A percentile compares a stretch with the other conserved stretches of the same genome.
These are phyloP conservation scores for Tritrichomonas musculus DNA, from an alignment of 208 protist species.

Conservation along the genomic window DNA sequence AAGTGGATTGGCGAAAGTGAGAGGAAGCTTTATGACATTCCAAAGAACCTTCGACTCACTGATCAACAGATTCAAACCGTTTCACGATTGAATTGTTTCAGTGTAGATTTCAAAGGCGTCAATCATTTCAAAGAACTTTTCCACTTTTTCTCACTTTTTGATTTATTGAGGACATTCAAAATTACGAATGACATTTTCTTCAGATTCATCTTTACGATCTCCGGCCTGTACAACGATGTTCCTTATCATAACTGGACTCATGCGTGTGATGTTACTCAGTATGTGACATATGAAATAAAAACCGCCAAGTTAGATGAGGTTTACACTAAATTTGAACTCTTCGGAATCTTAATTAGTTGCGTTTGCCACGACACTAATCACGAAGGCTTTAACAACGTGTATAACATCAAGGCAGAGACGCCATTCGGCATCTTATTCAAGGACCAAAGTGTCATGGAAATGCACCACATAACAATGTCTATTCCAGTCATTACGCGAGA, in stretches of 20 bases:
- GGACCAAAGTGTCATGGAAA: no score
- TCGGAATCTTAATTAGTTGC: slow-evolving; percentile 70
- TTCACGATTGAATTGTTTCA: not conserved
- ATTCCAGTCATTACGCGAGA: slow-evolving; percentile 38
- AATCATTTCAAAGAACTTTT: not conserved
- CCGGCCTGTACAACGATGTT: slow-evolving; percentile 40
- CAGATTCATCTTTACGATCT: not conserved
- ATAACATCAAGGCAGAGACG: no score
- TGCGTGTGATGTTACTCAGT: slow-evolving; percentile 59
- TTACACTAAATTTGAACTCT: slow-evolving; percentile 63
- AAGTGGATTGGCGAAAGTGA: not conserved
- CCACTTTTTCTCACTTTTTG: not conserved
- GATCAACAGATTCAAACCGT: not conserved
- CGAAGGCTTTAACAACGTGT: no score
- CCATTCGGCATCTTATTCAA: no score
- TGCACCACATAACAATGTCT: slow-evolving; percentile 50
- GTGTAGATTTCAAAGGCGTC: not conserved
- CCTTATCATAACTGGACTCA: slow-evolving; percentile 66
- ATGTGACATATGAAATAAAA: slow-evolving; percentile 46
- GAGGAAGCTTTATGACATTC: not conserved
- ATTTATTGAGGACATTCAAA: slow-evolving; percentile 32
- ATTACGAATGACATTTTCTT: not conserved
- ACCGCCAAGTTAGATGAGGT: slow-evolving; percentile 55
- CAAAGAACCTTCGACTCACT: not conserved
- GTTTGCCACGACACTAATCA: slow-evolving; percentile 86